These are phyloP conservation scores for Chernovozyma aurita DNA, from an alignment of 1,139 yeast genomes.

Conservation along the genomic window DNA sequence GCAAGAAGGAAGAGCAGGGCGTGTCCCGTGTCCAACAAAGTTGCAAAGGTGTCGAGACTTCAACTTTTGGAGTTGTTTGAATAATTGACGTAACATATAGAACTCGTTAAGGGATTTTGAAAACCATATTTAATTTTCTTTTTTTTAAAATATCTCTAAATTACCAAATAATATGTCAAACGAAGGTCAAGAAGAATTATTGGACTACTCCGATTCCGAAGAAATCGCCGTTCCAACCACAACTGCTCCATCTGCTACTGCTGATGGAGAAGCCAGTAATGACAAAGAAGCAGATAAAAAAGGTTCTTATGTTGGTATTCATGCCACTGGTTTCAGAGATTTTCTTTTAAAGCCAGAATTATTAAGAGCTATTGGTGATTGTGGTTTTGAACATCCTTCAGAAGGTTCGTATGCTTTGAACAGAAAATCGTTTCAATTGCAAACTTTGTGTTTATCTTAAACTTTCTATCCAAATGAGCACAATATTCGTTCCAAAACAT, in stretches of 20 bases:
- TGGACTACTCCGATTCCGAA: conserved; percentile 97
- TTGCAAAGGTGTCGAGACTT: too few species aligned
- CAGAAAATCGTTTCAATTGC: conserved; percentile 1
- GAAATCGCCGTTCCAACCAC: conserved; percentile 81
- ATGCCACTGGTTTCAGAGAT: conserved; percentile 98
- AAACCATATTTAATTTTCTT: too few species aligned
- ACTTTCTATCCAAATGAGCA: too few species aligned
- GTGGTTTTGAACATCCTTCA: conserved; percentile 99
- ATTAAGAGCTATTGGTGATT: conserved; percentile 95
- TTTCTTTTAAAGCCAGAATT: conserved; percentile 94
- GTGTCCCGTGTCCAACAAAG: background rate
- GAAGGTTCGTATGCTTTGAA: conserved; percentile 68
- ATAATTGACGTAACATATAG: too few species aligned
- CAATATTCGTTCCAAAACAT: too few species aligned
- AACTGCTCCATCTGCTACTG: conserved; percentile 44
- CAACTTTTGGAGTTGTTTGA: too few species aligned
- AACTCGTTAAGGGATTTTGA: too few species aligned
- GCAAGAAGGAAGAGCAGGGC: too few species aligned
- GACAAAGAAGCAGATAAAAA: conserved; percentile 72
- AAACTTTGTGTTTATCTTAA: conserved; percentile 2
- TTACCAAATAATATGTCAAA: conserved; percentile 49
- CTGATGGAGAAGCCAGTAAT: conserved; percentile 43
- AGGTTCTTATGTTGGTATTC: conserved; percentile 97
- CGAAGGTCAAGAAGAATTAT: conserved; percentile 98
- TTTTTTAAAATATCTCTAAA: conserved; percentile 1